Base-by-base conservation (phyloP, 2,329 filamentous ascomycete genomes). In the Fusarium sp. region DNA sequence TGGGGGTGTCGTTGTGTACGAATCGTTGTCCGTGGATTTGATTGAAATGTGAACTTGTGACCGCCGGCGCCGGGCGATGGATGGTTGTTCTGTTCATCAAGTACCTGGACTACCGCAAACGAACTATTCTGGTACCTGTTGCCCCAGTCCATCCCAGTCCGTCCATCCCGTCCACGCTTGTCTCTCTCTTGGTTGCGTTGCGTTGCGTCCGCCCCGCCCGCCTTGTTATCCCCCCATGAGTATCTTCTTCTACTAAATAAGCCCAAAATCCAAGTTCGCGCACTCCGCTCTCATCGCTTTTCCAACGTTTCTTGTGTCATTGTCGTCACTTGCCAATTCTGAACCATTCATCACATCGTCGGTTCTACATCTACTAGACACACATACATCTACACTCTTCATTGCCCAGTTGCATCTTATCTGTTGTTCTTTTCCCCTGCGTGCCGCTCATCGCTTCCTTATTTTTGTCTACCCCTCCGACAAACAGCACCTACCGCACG, bases 401-500 rank as follows among this genome's bases (percentile, higher is more conserved):
- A 37, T 39, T 56, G 27, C 31, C 52, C 31, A 33, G 10, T 45
- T 50, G 20, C 31, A 43, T 33, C 67, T 60, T 65, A 37, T 16
- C 16, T 52, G 24, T 29, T 18, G 24, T 29, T 29, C 10, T 52
- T 52, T 13, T 2, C 48, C 48, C 16, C 24, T 50, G 14, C 43
- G 31, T 69, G 50, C 62, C 5, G 33, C 65, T 75, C 52, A 37
- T 73, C 64, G 66, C 70, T 73, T 48, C 35, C 4, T 5, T 65
- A 48, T 48, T 69, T 78, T 77, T 78, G 70, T 74, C 76, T 31
- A 68, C 72, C 68, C 74, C 74, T 78, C 76, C 67, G 71, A 69
- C 66, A 59, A 64, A 57, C 67, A 58, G 39, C 64, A 65, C 52
- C 57, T 13, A 24, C 43, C 16, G 48, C 48, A 52, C 48, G 48